Evolutionary conservation across 495 filamentous ascomycete species (phyloP).

Genomic region (Hamigera avellanea): DNA sequence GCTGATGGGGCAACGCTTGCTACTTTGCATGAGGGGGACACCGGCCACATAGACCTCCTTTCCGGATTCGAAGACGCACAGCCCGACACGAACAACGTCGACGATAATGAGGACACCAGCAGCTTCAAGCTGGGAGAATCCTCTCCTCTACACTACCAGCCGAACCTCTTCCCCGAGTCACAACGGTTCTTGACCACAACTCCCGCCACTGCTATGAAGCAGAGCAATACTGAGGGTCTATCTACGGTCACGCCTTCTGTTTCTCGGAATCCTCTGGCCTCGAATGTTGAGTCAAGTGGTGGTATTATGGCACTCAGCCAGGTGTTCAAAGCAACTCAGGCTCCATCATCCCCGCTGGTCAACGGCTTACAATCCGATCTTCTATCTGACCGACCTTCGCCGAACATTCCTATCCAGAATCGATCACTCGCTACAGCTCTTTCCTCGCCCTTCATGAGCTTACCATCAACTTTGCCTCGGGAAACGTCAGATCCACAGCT

Average conservation of each 20-base stretch:
- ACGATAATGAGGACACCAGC: constrained; percentile 27
- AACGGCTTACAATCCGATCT: constrained; percentile 26
- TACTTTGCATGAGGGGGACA: constrained; percentile 34
- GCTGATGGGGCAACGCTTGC: constrained; percentile 22
- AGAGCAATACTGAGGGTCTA: constrained; percentile 16
- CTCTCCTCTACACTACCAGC: constrained; percentile 25
- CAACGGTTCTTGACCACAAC: constrained; percentile 36
- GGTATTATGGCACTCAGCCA: constrained; percentile 39
- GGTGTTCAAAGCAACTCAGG: constrained; percentile 39
- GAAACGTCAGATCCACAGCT: constrained; percentile 36
- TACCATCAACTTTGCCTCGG: constrained; percentile 21
- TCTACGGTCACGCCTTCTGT: constrained; percentile 24
- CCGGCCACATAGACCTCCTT: constrained; percentile 38
- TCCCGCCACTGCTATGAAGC: constrained; percentile 28
- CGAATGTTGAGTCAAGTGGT: constrained; percentile 26
- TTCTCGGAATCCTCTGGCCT: constrained; percentile 35
- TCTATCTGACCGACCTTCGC: constrained; percentile 39
- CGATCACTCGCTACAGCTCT: constrained; percentile 22
- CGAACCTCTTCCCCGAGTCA: constrained; percentile 38
- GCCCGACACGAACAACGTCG: constrained; percentile 12
- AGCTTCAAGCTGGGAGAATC: constrained; percentile 26
- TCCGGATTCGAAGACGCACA: constrained; percentile 24
- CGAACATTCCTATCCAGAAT: constrained; percentile 36
- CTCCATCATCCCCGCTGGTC: constrained; percentile 38
- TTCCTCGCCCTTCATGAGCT: constrained; percentile 29